Evolutionary conservation across 2,329 filamentous ascomycete genomes (phyloP), one percentile per base, ranked within the genome.

Genomic region (Calonectria hongkongensis): DNA sequence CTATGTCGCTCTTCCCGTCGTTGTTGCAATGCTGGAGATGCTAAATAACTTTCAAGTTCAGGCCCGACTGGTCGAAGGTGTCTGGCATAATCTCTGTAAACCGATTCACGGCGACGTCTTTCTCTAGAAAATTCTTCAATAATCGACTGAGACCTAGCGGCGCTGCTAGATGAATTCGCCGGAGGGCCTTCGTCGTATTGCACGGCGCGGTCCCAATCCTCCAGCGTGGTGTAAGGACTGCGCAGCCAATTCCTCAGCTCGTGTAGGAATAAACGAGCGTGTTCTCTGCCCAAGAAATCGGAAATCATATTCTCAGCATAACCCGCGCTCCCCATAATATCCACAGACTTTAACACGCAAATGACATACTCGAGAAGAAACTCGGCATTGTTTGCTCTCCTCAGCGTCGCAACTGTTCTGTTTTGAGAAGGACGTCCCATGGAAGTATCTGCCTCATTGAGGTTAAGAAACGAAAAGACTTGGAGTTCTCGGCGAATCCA

Each of bases 351-450:
- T 71, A 98, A 85, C 27, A 98, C 94, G 12, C 94, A 93, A 48
- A 98, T 85, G 66, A 98, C 91, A 82, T 97, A 98, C 79, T 97
- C 94, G 12, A 98, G 88, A 13, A 98, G 83, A 74, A 96, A 98
- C 80, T 98, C 95, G 9, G 93, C 91, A 79, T 96, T 96, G 76
- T 90, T 92, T 6, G 89, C 89, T 48, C 90, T 75, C 27, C 76
- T 80, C 67, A 68, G 81, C 75, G 74, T 79, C 79, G 63, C 21
- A 15, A 41, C 33, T 15, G 54, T 27, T 68, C 1, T 56, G 45
- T 6, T 54, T 74, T 41, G 68, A 73, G 56, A 66, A 12, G 74
- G 50, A 15, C 47, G 58, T 10, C 66, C 9, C 9, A 72, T 56
- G 13, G 72, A 41, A 27, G 70, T 63, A 63, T 80, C 70, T 78